These are phyloP conservation scores for Pterulicium gracile DNA, from an alignment of 1,284 basidiomycete species.

Conservation along the genomic window DNA sequence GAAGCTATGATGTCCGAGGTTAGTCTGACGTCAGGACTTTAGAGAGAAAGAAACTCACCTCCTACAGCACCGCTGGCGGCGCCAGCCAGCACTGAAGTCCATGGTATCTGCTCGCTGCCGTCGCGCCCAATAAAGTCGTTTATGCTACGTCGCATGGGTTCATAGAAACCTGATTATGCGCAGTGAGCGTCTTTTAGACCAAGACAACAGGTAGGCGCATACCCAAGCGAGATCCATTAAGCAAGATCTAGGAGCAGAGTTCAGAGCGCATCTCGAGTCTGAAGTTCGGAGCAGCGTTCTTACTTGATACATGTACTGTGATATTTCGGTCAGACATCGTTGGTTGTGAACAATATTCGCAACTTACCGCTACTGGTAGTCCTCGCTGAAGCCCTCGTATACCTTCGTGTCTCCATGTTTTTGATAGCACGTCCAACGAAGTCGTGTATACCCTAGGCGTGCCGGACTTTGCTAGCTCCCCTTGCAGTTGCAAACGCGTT, in stretches of 20 bases:
- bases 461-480: constrained; percentile 75
- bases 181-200: constrained; percentile 4
- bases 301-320: constrained; percentile 85
- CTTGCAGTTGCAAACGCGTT: constrained; percentile 89
- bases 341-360: constrained; percentile 6
- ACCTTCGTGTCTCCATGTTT: constrained; percentile 90
- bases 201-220: constrained; percentile 13
- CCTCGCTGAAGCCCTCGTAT: constrained; percentile 87
- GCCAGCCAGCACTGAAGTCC: constrained; percentile 76
- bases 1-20: constrained; percentile 53
- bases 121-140: constrained; percentile 64
- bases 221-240: constrained; percentile 94
- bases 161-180: constrained; percentile 72
- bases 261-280: constrained; percentile 5
- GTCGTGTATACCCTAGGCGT: constrained; percentile 79
- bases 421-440: constrained; percentile 77
- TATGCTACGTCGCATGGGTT: constrained; percentile 71
- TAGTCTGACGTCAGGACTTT: neutral
- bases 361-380: constrained; percentile 76
- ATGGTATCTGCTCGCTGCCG: constrained; percentile 53
- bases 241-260: constrained; percentile 51
- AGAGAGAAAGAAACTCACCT: constrained; percentile 43
- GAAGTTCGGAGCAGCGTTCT: constrained; percentile 14
- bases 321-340: constrained; percentile 12
- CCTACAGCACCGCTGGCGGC: constrained; percentile 86